phyloP scores from a whole-genome alignment of 768 basidiomycete species.

The Neoboletus magnificus region DNA sequence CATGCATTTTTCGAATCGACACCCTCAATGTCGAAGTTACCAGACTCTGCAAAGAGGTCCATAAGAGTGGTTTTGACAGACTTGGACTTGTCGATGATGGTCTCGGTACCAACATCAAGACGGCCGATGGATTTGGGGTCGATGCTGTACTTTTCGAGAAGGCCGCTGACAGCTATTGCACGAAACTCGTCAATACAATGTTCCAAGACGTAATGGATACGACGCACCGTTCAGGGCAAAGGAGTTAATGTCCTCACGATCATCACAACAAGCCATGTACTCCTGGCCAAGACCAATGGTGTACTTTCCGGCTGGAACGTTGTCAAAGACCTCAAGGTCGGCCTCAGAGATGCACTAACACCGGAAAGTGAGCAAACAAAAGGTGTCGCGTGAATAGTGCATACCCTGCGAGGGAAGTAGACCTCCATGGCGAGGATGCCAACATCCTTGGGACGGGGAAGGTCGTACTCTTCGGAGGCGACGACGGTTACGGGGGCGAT shows the following conservation, averaged over 20 bases:
- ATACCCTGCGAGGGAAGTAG: conserved; percentile 89
- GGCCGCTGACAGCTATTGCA: conserved; percentile 74
- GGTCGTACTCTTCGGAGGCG: conserved; percentile 12
- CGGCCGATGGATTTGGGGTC: conserved; percentile 97
- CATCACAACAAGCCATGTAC: conserved; percentile 98
- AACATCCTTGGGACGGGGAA: conserved; percentile 81
- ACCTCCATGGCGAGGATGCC: conserved; percentile 92
- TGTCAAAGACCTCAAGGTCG: conserved; percentile 91
- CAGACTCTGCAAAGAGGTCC: conserved; percentile 92
- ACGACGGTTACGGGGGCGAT: conserved; percentile 14
- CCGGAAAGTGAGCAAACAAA: conserved; percentile 4
- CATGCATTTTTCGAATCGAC: conserved; percentile 99
- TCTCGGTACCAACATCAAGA: conserved; percentile 97
- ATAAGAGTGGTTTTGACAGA: conserved; percentile 97
- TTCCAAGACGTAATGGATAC: not conserved
- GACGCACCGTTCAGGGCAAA: conserved; percentile 86
- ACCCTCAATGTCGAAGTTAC: conserved; percentile 97
- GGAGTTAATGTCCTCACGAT: conserved; percentile 99
- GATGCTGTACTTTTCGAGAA: conserved; percentile 91
- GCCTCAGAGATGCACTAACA: conserved; percentile 90
- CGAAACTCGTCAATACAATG: not conserved
- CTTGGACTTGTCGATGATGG: conserved; percentile 99
- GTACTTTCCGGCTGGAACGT: conserved; percentile 94
- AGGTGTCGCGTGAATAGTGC: conserved; percentile 30
- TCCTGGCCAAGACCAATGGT: conserved; percentile 98